These are phyloP conservation scores for Tolypocladium nubicola DNA, from an alignment of 2,329 filamentous ascomycete genomes.

Conservation along the genomic window DNA sequence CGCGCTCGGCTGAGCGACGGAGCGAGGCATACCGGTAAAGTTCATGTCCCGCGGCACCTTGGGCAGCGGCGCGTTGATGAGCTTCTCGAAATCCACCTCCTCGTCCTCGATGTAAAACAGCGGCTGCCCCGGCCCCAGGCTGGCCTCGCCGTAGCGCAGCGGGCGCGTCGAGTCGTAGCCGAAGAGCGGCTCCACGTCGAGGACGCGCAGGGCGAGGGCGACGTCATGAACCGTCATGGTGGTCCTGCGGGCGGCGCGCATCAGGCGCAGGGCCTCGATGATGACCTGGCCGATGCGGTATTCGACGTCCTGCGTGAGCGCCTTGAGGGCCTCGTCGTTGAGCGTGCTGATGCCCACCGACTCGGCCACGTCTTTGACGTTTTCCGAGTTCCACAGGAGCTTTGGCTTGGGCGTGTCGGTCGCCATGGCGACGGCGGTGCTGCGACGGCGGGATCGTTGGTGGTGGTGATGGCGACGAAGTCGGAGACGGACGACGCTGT, in stretches of 20 bases:
- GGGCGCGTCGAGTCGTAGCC: conserved; percentile 91
- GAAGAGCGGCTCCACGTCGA: conserved; percentile 92
- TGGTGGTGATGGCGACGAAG: neutral
- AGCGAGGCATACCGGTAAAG: conserved; percentile 60
- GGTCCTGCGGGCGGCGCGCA: conserved; percentile 83
- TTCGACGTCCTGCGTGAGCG: conserved; percentile 87
- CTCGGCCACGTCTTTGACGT: conserved; percentile 90
- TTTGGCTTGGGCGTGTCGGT: conserved; percentile 35
- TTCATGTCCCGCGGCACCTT: conserved; percentile 89
- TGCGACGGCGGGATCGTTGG: neutral
- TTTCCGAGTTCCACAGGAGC: conserved; percentile 89
- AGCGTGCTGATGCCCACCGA: conserved; percentile 80
- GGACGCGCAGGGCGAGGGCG: conserved; percentile 69
- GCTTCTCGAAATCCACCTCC: conserved; percentile 96
- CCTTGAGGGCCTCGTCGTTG: conserved; percentile 76
- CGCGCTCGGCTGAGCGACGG: neutral
- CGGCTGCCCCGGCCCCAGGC: conserved; percentile 83
- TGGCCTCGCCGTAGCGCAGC: conserved; percentile 86
- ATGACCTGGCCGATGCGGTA: conserved; percentile 90
- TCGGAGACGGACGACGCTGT: neutral
- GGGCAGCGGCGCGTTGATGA: conserved; percentile 91
- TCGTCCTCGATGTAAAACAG: conserved; percentile 97
- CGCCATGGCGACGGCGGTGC: conserved; percentile 17
- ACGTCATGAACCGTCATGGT: conserved; percentile 84
- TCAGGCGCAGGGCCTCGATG: conserved; percentile 88